These are phyloP conservation scores for Phascolomyces articulosus DNA, from an alignment of 371 early-diverging fungal genomes.

Conservation along the genomic window DNA sequence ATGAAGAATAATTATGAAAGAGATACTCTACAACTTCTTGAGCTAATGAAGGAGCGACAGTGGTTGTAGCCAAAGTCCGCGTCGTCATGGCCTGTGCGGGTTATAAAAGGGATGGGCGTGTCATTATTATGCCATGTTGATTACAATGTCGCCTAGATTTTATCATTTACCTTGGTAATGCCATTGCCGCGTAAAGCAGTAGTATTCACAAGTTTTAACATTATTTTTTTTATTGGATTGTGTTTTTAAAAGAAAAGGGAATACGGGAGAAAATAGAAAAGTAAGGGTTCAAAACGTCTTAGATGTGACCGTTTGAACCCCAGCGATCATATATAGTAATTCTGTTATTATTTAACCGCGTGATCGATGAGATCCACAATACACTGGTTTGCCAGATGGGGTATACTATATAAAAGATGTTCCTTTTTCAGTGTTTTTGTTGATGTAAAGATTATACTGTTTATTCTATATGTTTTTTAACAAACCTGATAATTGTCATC, in stretches of 20 bases:
- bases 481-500: conserved; percentile 66
- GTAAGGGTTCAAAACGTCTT: neutral
- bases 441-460: too few relatives aligned
- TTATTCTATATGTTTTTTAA: too few relatives aligned
- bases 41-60: conserved; percentile 2
- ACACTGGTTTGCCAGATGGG: conserved; percentile 35
- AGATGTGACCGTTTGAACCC: too few relatives aligned
- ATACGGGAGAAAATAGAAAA: neutral
- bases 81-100: conserved; percentile 1
- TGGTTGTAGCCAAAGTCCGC: conserved; percentile 3
- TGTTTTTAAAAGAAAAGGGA: neutral
- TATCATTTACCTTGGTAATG: neutral
- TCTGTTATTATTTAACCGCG: conserved; percentile 10
- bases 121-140: too few relatives aligned
- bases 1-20: too few relatives aligned
- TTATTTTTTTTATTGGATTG: neutral
- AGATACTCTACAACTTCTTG: conserved; percentile 5
- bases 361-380: conserved; percentile 33
- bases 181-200: neutral
- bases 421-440: neutral
- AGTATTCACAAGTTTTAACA: neutral
- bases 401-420: conserved; percentile 34
- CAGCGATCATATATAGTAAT: too few relatives aligned
- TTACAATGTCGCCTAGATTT: too few relatives aligned
- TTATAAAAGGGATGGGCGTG: neutral